These are phyloP conservation scores for Pythium rishiriense DNA, from an alignment of 352 stramenopile genomes.

Conservation along the genomic window DNA sequence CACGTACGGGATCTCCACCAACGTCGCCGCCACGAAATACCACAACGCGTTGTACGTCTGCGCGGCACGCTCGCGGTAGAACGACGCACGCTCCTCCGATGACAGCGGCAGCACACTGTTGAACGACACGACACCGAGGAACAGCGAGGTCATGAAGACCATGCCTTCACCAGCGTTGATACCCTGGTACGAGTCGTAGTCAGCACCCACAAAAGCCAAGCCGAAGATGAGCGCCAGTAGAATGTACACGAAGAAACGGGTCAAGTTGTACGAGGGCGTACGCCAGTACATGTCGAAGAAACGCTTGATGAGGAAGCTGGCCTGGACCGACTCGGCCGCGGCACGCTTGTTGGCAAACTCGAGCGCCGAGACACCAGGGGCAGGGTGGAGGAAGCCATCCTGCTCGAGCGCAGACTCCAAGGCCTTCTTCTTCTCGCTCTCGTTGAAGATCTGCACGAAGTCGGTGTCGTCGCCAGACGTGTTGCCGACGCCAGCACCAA, in stretches of 20 bases:
- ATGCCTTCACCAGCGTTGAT: conserved; percentile 47
- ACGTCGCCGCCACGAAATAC: conserved; percentile 67
- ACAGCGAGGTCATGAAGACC: conserved; percentile 69
- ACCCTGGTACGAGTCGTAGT: conserved; percentile 31
- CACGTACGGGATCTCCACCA: conserved; percentile 62
- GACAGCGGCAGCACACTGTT: conserved; percentile 64
- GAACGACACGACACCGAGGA: conserved; percentile 65
- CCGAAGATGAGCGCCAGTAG: conserved; percentile 67
- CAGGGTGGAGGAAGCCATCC: conserved; percentile 9
- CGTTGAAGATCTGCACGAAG: conserved; percentile 19
- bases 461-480: conserved; percentile 25
- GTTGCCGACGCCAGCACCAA: conserved; percentile 48
- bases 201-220: conserved; percentile 34
- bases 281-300: conserved; percentile 44
- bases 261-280: conserved; percentile 81
- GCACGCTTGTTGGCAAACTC: conserved; percentile 25
- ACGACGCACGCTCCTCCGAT: conserved; percentile 76
- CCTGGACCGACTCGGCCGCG: conserved; percentile 1
- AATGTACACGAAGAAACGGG: conserved; percentile 45
- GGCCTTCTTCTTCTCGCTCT: conserved; percentile 9
- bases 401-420: conserved; percentile 2
- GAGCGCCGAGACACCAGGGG: neutral
- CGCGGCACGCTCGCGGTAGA: conserved; percentile 90
- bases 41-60: conserved; percentile 87
- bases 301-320: conserved; percentile 28